These are phyloP conservation scores for Alternaria sp. DNA, from an alignment of 2,329 filamentous ascomycete species.

Conservation along the genomic window DNA sequence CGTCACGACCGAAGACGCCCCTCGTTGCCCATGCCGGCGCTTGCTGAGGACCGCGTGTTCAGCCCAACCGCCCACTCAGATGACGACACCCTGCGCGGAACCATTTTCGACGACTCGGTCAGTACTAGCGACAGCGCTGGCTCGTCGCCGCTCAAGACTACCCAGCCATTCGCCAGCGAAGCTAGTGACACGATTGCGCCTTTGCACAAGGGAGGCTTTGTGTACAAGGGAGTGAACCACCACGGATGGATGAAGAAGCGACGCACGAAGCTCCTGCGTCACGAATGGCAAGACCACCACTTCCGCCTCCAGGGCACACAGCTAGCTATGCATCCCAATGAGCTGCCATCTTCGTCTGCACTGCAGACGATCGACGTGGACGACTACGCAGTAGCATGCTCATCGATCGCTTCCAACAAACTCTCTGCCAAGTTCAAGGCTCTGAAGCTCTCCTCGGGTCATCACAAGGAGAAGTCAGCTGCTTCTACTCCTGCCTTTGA, in stretches of 20 bases:
- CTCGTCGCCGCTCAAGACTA: slow-evolving; percentile 41
- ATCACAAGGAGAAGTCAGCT: slow-evolving; percentile 62
- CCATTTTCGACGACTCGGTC: slow-evolving; percentile 36
- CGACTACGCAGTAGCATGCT: slow-evolving; percentile 87
- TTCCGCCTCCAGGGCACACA: slow-evolving; percentile 74
- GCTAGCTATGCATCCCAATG: slow-evolving; percentile 70
- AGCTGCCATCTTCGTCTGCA: slow-evolving; percentile 63
- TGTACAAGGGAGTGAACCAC: slow-evolving; percentile 65
- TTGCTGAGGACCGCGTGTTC: slow-evolving; percentile 67
- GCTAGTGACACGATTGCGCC: slow-evolving; percentile 31
- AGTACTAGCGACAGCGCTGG: slow-evolving; percentile 28
- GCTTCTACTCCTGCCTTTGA: slow-evolving; percentile 69
- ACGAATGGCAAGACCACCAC: slow-evolving; percentile 93
- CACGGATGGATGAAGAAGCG: slow-evolving; percentile 94
- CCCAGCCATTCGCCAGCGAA: slow-evolving; percentile 28
- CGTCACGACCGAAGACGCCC: slow-evolving; percentile 63
- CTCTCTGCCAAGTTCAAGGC: slow-evolving; percentile 87
- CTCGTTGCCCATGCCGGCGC: slow-evolving; percentile 72
- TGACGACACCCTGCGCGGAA: slow-evolving; percentile 41
- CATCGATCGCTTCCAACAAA: slow-evolving; percentile 77
- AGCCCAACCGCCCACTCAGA: slow-evolving; percentile 46
- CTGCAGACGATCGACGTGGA: slow-evolving; percentile 86
- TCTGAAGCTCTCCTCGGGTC: slow-evolving; percentile 62
- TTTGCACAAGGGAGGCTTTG: slow-evolving; percentile 46
- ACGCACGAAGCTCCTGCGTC: slow-evolving; percentile 83